Percentiles rank a stretch among this genome's conserved stretches.
phyloP scores from a whole-genome alignment of 345 rosid species.

The Psidium guajava region DNA sequence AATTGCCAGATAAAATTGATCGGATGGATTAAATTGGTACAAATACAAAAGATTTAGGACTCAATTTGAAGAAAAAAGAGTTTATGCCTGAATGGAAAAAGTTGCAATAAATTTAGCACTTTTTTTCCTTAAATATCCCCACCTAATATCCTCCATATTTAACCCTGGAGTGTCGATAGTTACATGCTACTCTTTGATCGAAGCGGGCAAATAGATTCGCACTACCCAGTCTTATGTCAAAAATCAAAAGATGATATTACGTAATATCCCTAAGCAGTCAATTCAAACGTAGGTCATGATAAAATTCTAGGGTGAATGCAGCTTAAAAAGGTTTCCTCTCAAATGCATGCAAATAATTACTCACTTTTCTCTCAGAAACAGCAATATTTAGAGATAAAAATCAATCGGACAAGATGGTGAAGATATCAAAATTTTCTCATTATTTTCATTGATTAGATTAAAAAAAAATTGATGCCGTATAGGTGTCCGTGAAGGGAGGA shows the following conservation, averaged over 20 bases:
- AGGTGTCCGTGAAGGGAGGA: not conserved
- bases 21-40: accelerated
- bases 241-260: not conserved
- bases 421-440: not conserved
- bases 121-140: too few relatives aligned
- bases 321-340: not conserved
- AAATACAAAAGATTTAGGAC: too few relatives aligned
- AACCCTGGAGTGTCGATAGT: not conserved
- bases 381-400: not conserved
- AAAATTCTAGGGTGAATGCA: not conserved
- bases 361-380: not conserved
- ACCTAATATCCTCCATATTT: too few relatives aligned
- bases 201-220: not conserved
- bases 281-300: not conserved
- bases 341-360: not conserved
- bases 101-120: too few relatives aligned
- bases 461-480: too few relatives aligned
- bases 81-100: too few relatives aligned
- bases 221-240: not conserved
- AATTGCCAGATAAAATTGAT: too few relatives aligned
- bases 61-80: too few relatives aligned
- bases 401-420: not conserved
- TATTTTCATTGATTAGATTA: too few relatives aligned
- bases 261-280: not conserved
- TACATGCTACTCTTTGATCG: not conserved